Conservation (phyloP, 2,329 filamentous ascomycete genomes). For the Alternaria arbusti region DNA sequence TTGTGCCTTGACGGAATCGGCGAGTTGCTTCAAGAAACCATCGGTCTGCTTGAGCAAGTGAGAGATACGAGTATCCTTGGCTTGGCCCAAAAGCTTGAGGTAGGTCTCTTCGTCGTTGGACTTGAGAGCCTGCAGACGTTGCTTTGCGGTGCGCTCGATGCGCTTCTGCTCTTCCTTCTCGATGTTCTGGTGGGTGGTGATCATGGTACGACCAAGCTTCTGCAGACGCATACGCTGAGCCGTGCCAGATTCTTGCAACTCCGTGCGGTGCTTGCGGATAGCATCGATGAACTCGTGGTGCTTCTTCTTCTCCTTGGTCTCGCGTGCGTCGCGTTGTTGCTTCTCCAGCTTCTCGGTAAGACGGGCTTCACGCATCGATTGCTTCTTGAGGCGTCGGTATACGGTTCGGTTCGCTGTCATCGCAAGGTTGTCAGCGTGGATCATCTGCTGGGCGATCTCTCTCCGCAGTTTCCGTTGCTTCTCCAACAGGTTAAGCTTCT, state of each 20-base stretch:
- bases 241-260: conserved; percentile 72
- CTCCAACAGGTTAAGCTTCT: conserved; percentile 83
- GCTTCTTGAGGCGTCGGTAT: conserved; percentile 96
- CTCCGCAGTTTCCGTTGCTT: conserved; percentile 88
- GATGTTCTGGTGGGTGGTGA: conserved; percentile 89
- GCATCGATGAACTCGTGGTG: conserved; percentile 90
- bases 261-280: conserved; percentile 80
- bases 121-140: conserved; percentile 98
- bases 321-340: conserved; percentile 94
- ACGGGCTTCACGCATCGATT: conserved; percentile 89
- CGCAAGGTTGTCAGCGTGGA: conserved; percentile 92
- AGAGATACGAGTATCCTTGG: conserved; percentile 98
- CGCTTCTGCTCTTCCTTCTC: conserved; percentile 99
- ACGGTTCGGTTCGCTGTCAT: conserved; percentile 94
- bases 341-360: conserved; percentile 99
- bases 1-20: conserved; percentile 91
- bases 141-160: conserved; percentile 95
- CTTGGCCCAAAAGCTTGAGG: conserved; percentile 94
- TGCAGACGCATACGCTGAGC: conserved; percentile 76
- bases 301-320: conserved; percentile 97
- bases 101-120: conserved; percentile 99
- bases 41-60: conserved; percentile 97
- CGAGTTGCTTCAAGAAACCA: conserved; percentile 94
- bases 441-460: conserved; percentile 88
- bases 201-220: conserved; percentile 90